Evolutionary conservation across 768 basidiomycete genomes (phyloP), one percentile per base, ranked within the genome.

Genomic region (Pisolithus sp.): DNA sequence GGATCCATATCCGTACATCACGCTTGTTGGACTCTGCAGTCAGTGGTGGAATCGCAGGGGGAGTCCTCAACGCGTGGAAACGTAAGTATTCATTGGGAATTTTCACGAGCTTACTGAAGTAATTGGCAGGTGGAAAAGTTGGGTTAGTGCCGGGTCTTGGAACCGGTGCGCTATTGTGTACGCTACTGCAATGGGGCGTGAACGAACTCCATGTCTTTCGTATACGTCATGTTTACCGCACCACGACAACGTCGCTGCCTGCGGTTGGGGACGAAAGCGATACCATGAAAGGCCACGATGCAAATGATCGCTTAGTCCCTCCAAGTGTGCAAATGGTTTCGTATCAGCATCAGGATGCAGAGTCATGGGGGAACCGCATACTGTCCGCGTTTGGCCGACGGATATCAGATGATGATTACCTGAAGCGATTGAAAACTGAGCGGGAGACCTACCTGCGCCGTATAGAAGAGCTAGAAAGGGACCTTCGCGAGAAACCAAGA

Each of bases 371-470:
- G 18, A 71, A 80, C 44, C 71, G 72, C 9, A 53, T 83, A 38
- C 53, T 70, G 34, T 60, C 62, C 2, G 20, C 55, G 15, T 57
- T 68, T 24, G 62, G 62, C 24, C 71, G 69, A 31, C 75, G 71
- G 47, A 61, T 93, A 4, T 76, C 87, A 6, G 82, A 93, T 56
- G 85, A 91, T 45, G 84, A 86, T 54, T 89, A 89, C 57, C 57
- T 91, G 48, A 63, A 64, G 26, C 77, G 75, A 53, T 61, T 92
- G 61, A 81, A 76, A 62, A 70, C 69, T 48, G 76, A 82, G 44
- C 74, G 86, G 56, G 77, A 79, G 4, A 66, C 65, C 8, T 71
- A 86, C 59, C 60, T 82, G 55, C 70, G 68, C 53, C 74, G 76
- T 52, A 88, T 89, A 64, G 72, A 69, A 46, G 77, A 80, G 54